Evolutionary conservation across 2,329 filamentous ascomycete genomes (phyloP).

Genomic region (Orbilia quercus): DNA sequence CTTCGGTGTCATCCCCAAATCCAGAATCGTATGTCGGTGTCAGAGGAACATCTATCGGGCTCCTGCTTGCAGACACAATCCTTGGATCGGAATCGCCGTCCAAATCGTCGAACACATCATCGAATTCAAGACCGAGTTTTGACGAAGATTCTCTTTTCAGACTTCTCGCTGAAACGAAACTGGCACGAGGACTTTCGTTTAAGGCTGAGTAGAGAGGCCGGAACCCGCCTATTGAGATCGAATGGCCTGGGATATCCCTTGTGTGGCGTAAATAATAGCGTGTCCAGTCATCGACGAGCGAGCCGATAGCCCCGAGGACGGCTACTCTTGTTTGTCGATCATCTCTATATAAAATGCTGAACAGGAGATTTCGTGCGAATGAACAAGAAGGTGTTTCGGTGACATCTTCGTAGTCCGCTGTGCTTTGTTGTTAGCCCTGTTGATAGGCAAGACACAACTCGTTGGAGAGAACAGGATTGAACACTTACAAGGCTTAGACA

Average conservation of each 20-base stretch:
- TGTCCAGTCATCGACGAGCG: constrained; percentile 53
- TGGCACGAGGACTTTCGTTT: constrained; percentile 51
- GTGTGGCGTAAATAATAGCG: constrained; percentile 54
- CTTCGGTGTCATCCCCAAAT: constrained; percentile 36
- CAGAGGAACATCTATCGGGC: constrained; percentile 39
- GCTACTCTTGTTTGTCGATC: constrained; percentile 47
- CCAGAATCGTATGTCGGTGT: constrained; percentile 50
- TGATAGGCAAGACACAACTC: neutral
- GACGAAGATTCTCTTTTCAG: constrained; percentile 49
- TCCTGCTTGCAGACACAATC: constrained; percentile 41
- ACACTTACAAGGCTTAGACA: constrained; percentile 54
- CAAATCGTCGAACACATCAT: constrained; percentile 53
- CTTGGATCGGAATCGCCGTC: constrained; percentile 51
- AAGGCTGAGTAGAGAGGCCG: constrained; percentile 37
- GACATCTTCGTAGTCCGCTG: constrained; percentile 54
- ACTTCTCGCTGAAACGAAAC: constrained; percentile 27
- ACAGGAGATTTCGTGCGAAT: constrained; percentile 44
- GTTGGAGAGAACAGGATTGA: neutral
- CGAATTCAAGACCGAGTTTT: constrained; percentile 50
- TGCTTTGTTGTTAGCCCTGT: neutral
- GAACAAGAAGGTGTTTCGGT: constrained; percentile 48
- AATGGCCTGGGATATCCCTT: constrained; percentile 29
- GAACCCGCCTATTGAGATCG: constrained; percentile 38
- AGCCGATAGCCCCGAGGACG: constrained; percentile 36
- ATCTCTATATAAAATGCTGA: constrained; percentile 43